Evolutionary conservation across 139 green algal species (phyloP), one percentile per base, ranked within the genome.

Genomic region (Pedinophyceae sp.): DNA sequence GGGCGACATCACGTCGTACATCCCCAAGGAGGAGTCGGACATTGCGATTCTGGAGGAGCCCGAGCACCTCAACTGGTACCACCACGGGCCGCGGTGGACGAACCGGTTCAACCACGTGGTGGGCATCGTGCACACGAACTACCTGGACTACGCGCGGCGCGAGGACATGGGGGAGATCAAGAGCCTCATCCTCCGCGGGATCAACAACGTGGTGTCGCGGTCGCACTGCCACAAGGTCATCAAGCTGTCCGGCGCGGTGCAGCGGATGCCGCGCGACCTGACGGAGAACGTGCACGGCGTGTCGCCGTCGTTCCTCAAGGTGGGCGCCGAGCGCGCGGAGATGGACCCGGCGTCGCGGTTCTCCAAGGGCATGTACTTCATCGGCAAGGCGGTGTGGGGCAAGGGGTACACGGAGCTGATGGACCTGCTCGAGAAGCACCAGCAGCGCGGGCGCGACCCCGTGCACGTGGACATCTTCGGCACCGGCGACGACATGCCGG

Each of bases 321-420:
- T 95, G 22, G 72, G 86, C 7, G 61, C 69, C 17, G 41, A 52
- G 24, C 79, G 80, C 53, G 60, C 65, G n/a, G 2, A 69, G 29
- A 50, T 57, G 30, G 30, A 4, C 24, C 18, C 25, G 16, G 29
- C 48, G 5, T 30, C 13, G 10, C 24, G 25, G 22, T 81, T 81
- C 57, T 50, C 72, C 62, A 79, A 80, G 30, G 87, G 89, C 46
- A 75, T 75, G 2, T 97, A 98, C 75, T 97, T 95, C 74, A 78
- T 97, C n/a, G 91, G 91, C 57, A 93, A 94, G 70, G 80, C 75
- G 30, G 66, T 99, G 48, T 99, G 92, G 92, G 86, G 76, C 58
- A 99, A 99, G 74, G 92, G 92, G 57, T 99, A 97, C 79, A 89
- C 86, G 6, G 88, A 97, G 79, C 77, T 97, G 71, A 70, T 97